Evolutionary conservation across 306 rosid species (phyloP).

Genomic region (Lithocarpus polystachyus): DNA sequence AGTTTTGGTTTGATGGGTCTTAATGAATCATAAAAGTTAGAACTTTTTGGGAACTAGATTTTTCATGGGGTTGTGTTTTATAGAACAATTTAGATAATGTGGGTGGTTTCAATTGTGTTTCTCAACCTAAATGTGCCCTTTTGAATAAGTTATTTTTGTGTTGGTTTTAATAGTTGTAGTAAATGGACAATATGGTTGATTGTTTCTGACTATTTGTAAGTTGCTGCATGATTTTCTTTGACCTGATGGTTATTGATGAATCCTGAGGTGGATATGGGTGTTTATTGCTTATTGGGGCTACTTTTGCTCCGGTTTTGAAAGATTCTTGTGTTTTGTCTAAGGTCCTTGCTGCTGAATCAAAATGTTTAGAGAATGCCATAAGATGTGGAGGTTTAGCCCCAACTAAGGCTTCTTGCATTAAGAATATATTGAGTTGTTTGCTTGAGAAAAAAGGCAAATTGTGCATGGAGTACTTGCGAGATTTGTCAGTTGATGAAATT

Average conservation of each 20-base stretch:
- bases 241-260: not conserved
- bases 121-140: not conserved
- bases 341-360: constrained; percentile 68
- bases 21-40: not conserved
- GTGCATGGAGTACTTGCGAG: constrained; percentile 78
- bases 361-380: constrained; percentile 64
- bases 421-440: constrained; percentile 60
- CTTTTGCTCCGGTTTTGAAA: constrained; percentile 3
- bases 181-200: not conserved
- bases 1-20: not conserved
- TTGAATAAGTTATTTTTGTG: not conserved
- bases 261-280: not conserved
- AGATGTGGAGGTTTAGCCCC: constrained; percentile 90
- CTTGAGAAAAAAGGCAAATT: constrained; percentile 64
- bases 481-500: constrained; percentile 56
- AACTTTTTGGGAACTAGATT: no score
- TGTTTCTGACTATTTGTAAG: not conserved
- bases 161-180: not conserved
- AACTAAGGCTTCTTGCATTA: constrained; percentile 73
- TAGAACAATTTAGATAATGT: no score
- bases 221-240: not conserved
- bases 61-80: no score
- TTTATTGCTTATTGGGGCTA: not conserved
- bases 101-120: no score
- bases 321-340: constrained; percentile 22